A percentile compares a stretch with the other conserved stretches of the same genome.
These are phyloP conservation scores for Colletotrichum abscissum DNA, from an alignment of 2,329 filamentous ascomycete species.

Conservation along the genomic window DNA sequence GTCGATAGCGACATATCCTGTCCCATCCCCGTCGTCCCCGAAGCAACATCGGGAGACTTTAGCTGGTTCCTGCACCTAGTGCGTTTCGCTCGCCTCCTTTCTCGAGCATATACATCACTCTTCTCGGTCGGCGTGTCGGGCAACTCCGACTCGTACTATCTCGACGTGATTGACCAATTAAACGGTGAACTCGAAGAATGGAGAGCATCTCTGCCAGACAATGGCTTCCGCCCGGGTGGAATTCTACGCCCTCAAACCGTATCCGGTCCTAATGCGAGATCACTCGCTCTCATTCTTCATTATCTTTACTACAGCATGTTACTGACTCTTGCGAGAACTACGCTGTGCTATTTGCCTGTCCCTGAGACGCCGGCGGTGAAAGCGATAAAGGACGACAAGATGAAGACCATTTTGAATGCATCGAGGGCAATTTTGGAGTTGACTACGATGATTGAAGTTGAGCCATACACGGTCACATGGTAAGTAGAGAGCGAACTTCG, in stretches of 20 bases:
- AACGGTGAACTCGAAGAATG: constrained; percentile 42
- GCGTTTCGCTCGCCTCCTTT: constrained; percentile 42
- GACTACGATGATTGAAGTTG: constrained; percentile 43
- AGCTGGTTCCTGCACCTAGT: constrained; percentile 42
- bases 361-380: constrained; percentile 19
- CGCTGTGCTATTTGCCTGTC: constrained; percentile 36
- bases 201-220: constrained; percentile 41
- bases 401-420: constrained; percentile 38
- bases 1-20: constrained; percentile 46
- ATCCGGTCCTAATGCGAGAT: constrained; percentile 19
- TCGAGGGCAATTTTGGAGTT: constrained; percentile 43
- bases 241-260: constrained; percentile 26
- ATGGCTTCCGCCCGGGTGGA: constrained; percentile 33
- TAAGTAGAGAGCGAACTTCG: constrained; percentile 11
- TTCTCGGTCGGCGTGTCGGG: constrained; percentile 44
- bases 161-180: constrained; percentile 42
- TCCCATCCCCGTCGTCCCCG: constrained; percentile 41
- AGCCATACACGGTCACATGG: constrained; percentile 44
- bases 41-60: constrained; percentile 38
- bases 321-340: constrained; percentile 42
- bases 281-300: constrained; percentile 37
- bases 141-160: constrained; percentile 39
- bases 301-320: constrained; percentile 44
- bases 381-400: constrained; percentile 32
- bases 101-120: constrained; percentile 42